Base-by-base conservation (phyloP, 2,329 filamentous ascomycete species). In the Curvularia sp. region DNA sequence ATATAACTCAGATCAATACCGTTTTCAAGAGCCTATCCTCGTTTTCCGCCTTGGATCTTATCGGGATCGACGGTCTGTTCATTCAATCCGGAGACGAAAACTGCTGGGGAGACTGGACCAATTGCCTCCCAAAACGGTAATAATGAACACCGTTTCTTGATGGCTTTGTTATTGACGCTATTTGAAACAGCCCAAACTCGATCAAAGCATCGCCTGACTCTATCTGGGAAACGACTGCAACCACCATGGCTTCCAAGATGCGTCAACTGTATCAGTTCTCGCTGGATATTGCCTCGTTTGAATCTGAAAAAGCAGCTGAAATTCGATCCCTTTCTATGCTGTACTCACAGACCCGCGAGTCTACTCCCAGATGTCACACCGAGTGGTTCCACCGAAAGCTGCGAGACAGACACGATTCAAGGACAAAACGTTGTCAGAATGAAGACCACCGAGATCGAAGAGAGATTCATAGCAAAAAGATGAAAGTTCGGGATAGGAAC, bases 401-500 rank as follows among this genome's bases (percentile, higher is more conserved):
- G 5, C 42, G 34, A 32, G 28, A 52, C 1, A 6, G 9, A 23
- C n/a, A 3, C 10, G 21, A 13, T 10, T 15, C 15, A 12, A 18
- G 43, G n/a, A 21, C 7, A 3, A 57, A 55, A 32, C 56, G 53
- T 13, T 13, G 25, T 10, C 34, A n/a, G 5, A 21, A 27, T 10
- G n/a, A 42, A 38, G 18, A n/a, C 5, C 15, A 30, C 4, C 56
- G 49, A 34, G 38, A 52, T 45, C 28, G 18, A 23, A 36, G 8
- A 27, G 30, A 39, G 10, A 21, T 15, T 3, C n/a, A 49, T 28
- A 59, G 30, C 32, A 70, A 71, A 58, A 71, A 60, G 53, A 64
- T 61, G 21, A 72, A 63, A 49, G 34, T 71, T n/a, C 62, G 66
- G 5, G 34, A 39, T 15, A 57, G 49, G 19, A 72, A 68, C 50